phyloP scores from a whole-genome alignment of 1,284 basidiomycete species.

The Mycena sp. region DNA sequence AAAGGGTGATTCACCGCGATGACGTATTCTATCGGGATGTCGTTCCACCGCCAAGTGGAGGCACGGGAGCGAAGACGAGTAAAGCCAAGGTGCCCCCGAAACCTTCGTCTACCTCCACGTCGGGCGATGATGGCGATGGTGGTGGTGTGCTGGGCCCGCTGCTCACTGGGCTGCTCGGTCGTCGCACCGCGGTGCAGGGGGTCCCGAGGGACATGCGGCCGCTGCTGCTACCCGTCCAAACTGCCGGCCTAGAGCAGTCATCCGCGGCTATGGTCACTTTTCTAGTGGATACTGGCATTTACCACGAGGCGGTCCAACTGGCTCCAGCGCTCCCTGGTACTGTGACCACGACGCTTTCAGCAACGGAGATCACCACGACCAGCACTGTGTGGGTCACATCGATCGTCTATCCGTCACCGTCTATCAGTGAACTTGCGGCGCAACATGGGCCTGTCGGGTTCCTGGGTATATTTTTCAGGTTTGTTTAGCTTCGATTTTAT shows the following conservation, averaged over 20 bases:
- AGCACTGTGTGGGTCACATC: conserved; percentile 7
- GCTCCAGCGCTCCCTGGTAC: too few relatives aligned
- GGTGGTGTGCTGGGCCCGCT: conserved; percentile 24
- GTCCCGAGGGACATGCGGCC: not conserved
- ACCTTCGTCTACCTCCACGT: not conserved
- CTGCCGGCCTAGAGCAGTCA: too few relatives aligned
- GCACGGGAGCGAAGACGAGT: conserved; percentile 4
- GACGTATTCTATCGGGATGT: conserved; percentile 71
- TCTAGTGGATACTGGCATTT: too few relatives aligned
- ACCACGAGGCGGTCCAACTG: too few relatives aligned
- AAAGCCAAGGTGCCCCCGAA: not conserved
- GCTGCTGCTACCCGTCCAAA: conserved; percentile 1
- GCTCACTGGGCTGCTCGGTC: conserved; percentile 23
- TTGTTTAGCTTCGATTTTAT: conserved; percentile 23
- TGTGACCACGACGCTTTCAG: not conserved
- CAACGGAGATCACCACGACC: conserved; percentile 8
- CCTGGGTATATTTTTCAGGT: conserved; percentile 81
- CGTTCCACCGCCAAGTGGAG: too few relatives aligned
- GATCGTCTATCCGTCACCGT: conserved; percentile 10
- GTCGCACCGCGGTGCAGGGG: conserved; percentile 7
- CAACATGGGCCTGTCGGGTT: conserved; percentile 56
- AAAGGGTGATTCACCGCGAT: conserved; percentile 57
- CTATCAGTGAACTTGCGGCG: conserved; percentile 23
- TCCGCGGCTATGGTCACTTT: too few relatives aligned
- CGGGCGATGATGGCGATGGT: not conserved